A percentile compares a stretch with the other conserved stretches of the same genome.
Evolutionary conservation across 1,284 basidiomycete species (phyloP).

Genomic region (Lignosus rhinocerotis): DNA sequence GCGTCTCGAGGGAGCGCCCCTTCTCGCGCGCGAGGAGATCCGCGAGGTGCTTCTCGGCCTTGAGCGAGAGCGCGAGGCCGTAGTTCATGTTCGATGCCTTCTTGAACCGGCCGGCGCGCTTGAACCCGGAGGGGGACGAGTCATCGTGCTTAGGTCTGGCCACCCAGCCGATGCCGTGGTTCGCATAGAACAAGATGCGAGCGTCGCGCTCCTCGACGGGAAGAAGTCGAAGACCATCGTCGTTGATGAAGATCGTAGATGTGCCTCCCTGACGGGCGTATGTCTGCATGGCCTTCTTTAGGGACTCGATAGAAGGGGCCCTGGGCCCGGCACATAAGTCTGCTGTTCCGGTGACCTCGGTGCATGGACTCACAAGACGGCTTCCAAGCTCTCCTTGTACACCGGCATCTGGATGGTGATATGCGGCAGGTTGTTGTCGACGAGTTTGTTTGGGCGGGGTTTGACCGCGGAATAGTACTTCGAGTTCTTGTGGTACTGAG

Average conservation of each 20-base stretch:
- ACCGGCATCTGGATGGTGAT: constrained; percentile 60
- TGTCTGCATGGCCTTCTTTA: constrained; percentile 49
- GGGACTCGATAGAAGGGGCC: constrained; percentile 45
- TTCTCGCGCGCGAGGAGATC: constrained; percentile 39
- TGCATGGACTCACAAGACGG: constrained; percentile 35
- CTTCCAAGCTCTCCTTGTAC: constrained; percentile 48
- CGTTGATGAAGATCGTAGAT: constrained; percentile 51
- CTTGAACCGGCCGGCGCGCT: constrained; percentile 88
- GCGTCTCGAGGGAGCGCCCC: constrained; percentile 10
- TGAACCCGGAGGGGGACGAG: constrained; percentile 57
- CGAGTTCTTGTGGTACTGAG: constrained; percentile 50
- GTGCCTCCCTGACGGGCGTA: constrained; percentile 56
- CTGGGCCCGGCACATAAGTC: constrained; percentile 16
- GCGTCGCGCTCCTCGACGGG: constrained; percentile 60
- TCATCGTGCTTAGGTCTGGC: constrained; percentile 73
- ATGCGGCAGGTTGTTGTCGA: constrained; percentile 49
- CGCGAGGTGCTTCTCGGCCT: constrained; percentile 72
- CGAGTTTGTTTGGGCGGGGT: constrained; percentile 41
- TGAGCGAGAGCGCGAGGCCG: constrained; percentile 69
- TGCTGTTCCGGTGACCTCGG: background rate
- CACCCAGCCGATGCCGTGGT: constrained; percentile 83
- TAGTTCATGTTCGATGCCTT: constrained; percentile 93
- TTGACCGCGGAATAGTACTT: constrained; percentile 47
- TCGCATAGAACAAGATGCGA: constrained; percentile 74
- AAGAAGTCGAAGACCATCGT: constrained; percentile 55